These are phyloP conservation scores for Dryas alaskensis DNA, from an alignment of 306 rosid genomes.

Conservation along the genomic window DNA sequence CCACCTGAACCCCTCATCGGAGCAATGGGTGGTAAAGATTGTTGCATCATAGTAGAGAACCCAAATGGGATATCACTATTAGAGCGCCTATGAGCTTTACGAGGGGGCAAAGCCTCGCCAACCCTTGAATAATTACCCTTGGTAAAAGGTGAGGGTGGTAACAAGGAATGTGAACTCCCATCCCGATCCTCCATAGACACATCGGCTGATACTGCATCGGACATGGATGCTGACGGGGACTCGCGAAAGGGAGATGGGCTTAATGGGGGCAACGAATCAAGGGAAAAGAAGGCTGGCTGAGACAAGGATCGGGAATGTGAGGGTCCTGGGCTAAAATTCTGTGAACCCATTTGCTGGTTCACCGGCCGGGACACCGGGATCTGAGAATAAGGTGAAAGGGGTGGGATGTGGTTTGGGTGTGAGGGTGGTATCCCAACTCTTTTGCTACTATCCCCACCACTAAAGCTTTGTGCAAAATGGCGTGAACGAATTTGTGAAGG, in stretches of 20 bases:
- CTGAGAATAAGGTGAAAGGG: slow-evolving; percentile 90
- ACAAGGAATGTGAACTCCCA: slow-evolving; percentile 53
- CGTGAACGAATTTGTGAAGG: slow-evolving; percentile 59
- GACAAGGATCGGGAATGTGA: slow-evolving; percentile 85
- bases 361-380: slow-evolving; percentile 64
- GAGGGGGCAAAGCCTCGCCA: slow-evolving; percentile 64
- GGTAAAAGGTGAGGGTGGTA: slow-evolving; percentile 62
- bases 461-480: slow-evolving; percentile 48
- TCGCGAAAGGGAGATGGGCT: slow-evolving; percentile 81
- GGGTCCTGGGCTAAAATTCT: slow-evolving; percentile 49
- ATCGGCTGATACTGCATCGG: slow-evolving; percentile 57
- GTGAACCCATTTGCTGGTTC: slow-evolving; percentile 43
- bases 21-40: slow-evolving; percentile 57
- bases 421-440: slow-evolving; percentile 82
- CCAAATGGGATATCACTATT: slow-evolving; percentile 93
- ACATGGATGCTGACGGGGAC: slow-evolving; percentile 53
- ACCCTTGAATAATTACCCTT: slow-evolving; percentile 39
- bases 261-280: slow-evolving; percentile 78
- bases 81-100: slow-evolving; percentile 82
- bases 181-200: slow-evolving; percentile 87
- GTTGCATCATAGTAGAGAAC: slow-evolving; percentile 60
- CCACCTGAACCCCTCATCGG: slow-evolving; percentile 48
- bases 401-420: slow-evolving; percentile 85
- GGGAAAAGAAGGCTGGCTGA: slow-evolving; percentile 70
- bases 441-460: slow-evolving; percentile 33